Conservation (phyloP, 139 green algal genomes). For the Coccomyxa sp. region DNA sequence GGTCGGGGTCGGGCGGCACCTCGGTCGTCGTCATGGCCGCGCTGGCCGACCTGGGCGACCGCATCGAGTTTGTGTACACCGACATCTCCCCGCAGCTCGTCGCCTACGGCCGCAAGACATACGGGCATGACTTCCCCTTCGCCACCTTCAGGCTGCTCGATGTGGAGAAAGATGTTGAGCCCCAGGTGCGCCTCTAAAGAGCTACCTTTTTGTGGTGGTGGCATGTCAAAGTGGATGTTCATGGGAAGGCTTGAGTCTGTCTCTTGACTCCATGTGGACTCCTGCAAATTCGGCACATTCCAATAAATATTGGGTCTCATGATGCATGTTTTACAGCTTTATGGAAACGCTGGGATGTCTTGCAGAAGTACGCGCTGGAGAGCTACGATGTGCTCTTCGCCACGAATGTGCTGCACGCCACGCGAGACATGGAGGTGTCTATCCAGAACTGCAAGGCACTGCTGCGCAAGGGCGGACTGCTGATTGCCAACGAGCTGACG, state of each 20-base stretch:
- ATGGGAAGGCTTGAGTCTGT: no score
- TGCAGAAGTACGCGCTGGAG: neutral
- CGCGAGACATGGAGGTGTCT: constrained; percentile 4
- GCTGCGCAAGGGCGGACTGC: constrained; percentile 11
- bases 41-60: neutral
- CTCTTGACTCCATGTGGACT: no score
- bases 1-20: constrained; percentile 5
- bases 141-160: constrained; percentile 5
- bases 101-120: constrained; percentile 9
- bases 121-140: constrained; percentile 1
- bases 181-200: neutral
- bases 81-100: constrained; percentile 12
- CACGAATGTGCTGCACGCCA: constrained; percentile 14
- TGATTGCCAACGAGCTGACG: constrained; percentile 12
- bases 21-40: constrained; percentile 3
- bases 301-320: neutral
- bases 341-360: neutral
- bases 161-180: neutral
- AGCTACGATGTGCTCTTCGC: constrained; percentile 4
- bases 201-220: neutral
- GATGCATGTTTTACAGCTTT: no score
- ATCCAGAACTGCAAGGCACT: constrained; percentile 11
- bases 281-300: no score
- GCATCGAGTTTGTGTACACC: constrained; percentile 10
- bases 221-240: no score